Conservation (phyloP, 2,329 filamentous ascomycete species). For the Coniochaeta sp. region DNA sequence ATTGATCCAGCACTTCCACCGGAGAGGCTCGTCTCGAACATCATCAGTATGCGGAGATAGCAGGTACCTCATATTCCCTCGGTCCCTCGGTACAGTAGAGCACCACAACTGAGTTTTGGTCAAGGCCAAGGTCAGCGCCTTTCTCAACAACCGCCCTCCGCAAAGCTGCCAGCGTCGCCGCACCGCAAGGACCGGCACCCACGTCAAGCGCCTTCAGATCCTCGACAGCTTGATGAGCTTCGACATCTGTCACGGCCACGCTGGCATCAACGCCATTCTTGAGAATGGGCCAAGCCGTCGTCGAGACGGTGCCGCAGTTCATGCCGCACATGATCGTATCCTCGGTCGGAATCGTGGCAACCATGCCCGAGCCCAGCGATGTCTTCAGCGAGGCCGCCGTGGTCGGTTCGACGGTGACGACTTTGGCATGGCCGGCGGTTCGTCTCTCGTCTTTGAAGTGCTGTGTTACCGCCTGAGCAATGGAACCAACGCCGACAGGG, state of each 20-base stretch:
- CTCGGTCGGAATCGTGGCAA: constrained; percentile 43
- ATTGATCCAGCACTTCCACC: background rate
- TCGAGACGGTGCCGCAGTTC: constrained; percentile 64
- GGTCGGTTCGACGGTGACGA: constrained; percentile 66
- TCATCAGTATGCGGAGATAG: background rate
- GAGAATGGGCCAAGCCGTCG: constrained; percentile 57
- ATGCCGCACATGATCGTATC: constrained; percentile 68
- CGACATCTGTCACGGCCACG: constrained; percentile 52
- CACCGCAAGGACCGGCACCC: constrained; percentile 13
- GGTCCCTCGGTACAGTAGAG: constrained; percentile 12
- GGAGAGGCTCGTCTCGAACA: background rate
- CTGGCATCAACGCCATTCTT: constrained; percentile 51
- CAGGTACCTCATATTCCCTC: constrained; percentile 8
- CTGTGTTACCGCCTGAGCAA: constrained; percentile 60
- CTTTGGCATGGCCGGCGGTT: constrained; percentile 16
- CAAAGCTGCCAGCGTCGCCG: constrained; percentile 10
- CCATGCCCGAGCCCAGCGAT: constrained; percentile 40
- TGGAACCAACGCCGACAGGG: constrained; percentile 66
- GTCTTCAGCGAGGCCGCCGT: constrained; percentile 52
- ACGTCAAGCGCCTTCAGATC: constrained; percentile 35
- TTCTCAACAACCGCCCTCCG: constrained; percentile 1
- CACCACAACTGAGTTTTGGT: constrained; percentile 9
- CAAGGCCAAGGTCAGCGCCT: constrained; percentile 5
- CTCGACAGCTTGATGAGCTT: constrained; percentile 51
- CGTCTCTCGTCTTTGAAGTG: constrained; percentile 46